Conservation (phyloP, 2,329 filamentous ascomycete species). For the Epicoccum nigrum region DNA sequence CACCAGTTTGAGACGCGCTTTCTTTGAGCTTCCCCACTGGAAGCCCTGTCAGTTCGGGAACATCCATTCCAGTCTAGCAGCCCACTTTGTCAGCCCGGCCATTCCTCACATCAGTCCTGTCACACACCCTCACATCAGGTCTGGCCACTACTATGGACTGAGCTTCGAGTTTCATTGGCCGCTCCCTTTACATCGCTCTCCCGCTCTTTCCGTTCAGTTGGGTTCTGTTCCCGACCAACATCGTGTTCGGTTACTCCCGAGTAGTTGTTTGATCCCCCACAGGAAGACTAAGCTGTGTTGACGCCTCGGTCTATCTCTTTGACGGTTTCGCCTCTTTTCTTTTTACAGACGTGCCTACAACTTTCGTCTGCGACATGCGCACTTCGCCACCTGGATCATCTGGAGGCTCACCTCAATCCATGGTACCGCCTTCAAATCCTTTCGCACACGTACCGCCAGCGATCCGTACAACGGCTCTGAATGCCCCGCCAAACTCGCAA, state of each 20-base stretch:
- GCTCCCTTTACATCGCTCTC: constrained; percentile 19
- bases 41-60: constrained; percentile 33
- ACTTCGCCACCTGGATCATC: constrained; percentile 43
- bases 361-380: constrained; percentile 27
- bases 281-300: constrained; percentile 24
- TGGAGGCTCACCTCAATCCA: constrained; percentile 40
- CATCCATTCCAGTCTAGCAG: constrained; percentile 34
- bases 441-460: constrained; percentile 36
- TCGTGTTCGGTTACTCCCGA: constrained; percentile 46
- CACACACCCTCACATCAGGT: constrained; percentile 20
- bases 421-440: constrained; percentile 43
- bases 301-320: constrained; percentile 18
- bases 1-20: constrained; percentile 29
- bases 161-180: constrained; percentile 33
- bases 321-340: constrained; percentile 23
- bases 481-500: constrained; percentile 38
- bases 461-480: constrained; percentile 33
- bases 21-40: constrained; percentile 27
- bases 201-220: constrained; percentile 34
- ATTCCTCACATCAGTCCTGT: constrained; percentile 11
- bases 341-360: constrained; percentile 23
- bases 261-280: constrained; percentile 34
- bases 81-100: constrained; percentile 12
- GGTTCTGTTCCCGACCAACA: constrained; percentile 27
- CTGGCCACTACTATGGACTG: constrained; percentile 37